Conservation (phyloP, 371 early-diverging fungal species). For the Rhizopus arrhizus region DNA sequence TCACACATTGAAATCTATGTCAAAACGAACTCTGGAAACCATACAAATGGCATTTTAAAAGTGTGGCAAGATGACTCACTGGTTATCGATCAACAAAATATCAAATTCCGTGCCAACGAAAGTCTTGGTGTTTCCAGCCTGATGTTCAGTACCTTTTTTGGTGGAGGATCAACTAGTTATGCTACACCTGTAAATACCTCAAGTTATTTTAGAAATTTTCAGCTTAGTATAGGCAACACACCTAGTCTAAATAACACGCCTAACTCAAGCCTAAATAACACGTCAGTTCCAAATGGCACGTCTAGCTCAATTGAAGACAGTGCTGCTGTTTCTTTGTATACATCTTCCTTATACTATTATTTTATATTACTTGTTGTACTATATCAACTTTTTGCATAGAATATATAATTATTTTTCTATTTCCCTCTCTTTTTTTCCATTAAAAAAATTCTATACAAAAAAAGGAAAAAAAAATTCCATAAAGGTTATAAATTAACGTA, state of each 20-base stretch:
- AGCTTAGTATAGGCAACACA: conserved; percentile 37
- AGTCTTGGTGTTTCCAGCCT: conserved; percentile 37
- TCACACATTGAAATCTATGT: conserved; percentile 44
- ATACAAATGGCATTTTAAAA: conserved; percentile 37
- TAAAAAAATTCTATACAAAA: not conserved
- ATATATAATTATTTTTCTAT: not conserved
- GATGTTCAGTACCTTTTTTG: conserved; percentile 57
- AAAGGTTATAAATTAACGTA: not conserved
- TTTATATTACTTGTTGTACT: conserved; percentile 1
- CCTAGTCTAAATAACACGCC: conserved; percentile 5
- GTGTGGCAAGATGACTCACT: conserved; percentile 46
- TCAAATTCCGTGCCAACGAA: conserved; percentile 35
- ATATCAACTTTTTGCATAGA: conserved; percentile 4
- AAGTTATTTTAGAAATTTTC: conserved; percentile 44
- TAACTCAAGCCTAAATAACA: no score
- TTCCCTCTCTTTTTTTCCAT: not conserved
- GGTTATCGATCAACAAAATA: conserved; percentile 33
- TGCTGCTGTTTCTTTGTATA: conserved; percentile 4
- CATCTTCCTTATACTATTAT: not conserved
- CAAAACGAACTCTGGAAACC: conserved; percentile 41
- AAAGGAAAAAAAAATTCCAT: not conserved
- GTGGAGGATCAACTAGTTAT: conserved; percentile 43
- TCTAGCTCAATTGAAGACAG: not conserved
- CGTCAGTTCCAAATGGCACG: no score
- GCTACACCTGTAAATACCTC: conserved; percentile 42